Evolutionary conservation across 345 rosid species (phyloP), one percentile per base, ranked within the genome.

Genomic region (Sonneratia alba): DNA sequence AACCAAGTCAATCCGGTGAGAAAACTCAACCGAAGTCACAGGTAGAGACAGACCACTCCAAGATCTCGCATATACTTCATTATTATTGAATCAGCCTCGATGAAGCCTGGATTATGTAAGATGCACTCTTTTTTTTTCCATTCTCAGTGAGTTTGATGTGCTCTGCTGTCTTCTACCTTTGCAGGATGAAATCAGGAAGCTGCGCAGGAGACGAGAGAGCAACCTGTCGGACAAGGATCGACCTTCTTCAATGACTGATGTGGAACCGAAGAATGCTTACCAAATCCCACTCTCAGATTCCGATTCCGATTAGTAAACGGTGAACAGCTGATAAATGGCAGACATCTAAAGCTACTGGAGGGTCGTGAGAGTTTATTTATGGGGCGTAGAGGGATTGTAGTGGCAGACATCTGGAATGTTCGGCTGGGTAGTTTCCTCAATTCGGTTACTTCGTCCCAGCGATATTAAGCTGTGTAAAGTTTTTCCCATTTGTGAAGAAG

Each of bases 241-340:
- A 66, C 80, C 93, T 70, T 72, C 93, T 73, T 91, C 95, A 8
- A 79, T 94, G 45, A 87, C 97, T 11, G 96, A 94, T 75, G 57
- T 27, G 59, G 90, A 85, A 65, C 97, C 96, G 66, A 82, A 74
- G 80, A 85, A 87, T 84, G 88, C 91, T 68, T 80, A 79, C 74
- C 91, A 93, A 74, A 75, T 84, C 86, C 86, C 88, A 0, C 69
- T 87, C 24, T 82, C 89, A 36, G 93, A 87, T 76, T 87, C 97
- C 16, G 96, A 89, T 66, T 77, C 90, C 2, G 85, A 89, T 36
- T 87, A 83, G 77, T 49, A 22, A 47, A 67, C 63, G 32, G 51
- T 47, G 15, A 47, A 47, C 51, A 9, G 15, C 51, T 47, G 51
- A 47, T 7, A 47, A 47, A 47, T 47, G 51, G 15, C 15, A 47